Conservation (phyloP, 345 rosid species). For the Corymbia maculata region DNA sequence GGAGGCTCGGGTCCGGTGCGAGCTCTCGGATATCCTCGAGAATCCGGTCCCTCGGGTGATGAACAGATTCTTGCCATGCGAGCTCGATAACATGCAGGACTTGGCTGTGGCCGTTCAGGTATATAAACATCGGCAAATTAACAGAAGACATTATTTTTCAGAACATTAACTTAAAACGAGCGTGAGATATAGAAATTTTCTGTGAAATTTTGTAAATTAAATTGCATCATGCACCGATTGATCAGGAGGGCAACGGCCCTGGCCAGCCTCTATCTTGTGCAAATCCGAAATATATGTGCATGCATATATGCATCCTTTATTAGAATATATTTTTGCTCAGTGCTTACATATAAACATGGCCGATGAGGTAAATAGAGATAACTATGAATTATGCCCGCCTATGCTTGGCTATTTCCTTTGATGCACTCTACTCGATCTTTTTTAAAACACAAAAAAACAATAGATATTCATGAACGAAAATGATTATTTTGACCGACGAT, state of each 20-base stretch:
- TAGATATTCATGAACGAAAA: neutral
- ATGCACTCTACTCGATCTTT: neutral
- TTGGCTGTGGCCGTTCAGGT: constrained; percentile 2
- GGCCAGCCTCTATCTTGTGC: neutral
- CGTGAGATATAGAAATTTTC: neutral
- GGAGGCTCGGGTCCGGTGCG: constrained; percentile 14
- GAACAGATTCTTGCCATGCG: constrained; percentile 5
- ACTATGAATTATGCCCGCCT: neutral
- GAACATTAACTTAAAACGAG: neutral
- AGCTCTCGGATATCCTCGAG: constrained; percentile 1
- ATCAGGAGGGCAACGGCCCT: neutral
- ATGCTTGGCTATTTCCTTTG: neutral
- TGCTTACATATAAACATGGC: neutral
- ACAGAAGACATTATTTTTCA: no score
- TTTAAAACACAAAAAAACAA: neutral
- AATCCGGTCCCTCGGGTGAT: constrained; percentile 1
- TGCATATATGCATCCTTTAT: neutral
- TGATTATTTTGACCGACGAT: neutral
- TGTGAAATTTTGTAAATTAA: neutral
- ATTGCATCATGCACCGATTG: neutral
- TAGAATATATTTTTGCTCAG: neutral
- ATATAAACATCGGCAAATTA: neutral
- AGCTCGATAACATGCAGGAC: constrained; percentile 2
- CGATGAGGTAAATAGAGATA: neutral
- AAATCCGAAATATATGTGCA: neutral